Evolutionary conservation across 2,329 filamentous ascomycete species (phyloP), one percentile per base, ranked within the genome.

Genomic region (Cladosporium cucumerinum): DNA sequence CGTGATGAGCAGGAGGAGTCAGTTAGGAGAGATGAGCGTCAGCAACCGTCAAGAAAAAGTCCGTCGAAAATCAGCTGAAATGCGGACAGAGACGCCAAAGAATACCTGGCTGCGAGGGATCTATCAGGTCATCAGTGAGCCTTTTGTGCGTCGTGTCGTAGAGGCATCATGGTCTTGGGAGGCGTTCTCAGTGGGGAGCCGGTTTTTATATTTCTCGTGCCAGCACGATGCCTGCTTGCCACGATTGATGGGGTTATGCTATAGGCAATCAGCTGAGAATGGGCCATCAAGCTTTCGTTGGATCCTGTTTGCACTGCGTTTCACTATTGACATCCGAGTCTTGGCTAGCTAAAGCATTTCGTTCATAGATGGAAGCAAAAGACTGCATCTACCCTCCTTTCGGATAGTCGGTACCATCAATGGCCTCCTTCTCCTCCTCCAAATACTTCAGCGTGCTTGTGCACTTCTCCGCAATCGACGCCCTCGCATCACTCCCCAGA

Each of bases 401-500:
- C 21, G 34, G 32, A 64, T 68, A 63, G 43, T 71, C 68, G 18
- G 69, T 70, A 30, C 64, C 62, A 23, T 63, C 69, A n/a, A 76
- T 75, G 25, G 82, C 69, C 3, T 77, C 74, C 69, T 81, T 79
- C 84, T 84, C 86, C 65, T 84, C 81, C 46, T 82, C 75, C 66
- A 87, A 65, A 18, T 82, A 66, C 66, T 72, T 71, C 58, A 82
- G 57, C 0, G 81, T 83, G 11, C 73, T 70, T 54, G 75, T 72
- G 63, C 81, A 81, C 76, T 84, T 83, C 1, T 67, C 70, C 61
- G 76, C 77, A 12, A 86, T 69, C 64, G 57, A 48, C 23, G 49
- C 64, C 32, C 60, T 61, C 28, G 66, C 66, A 72, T 88, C 86
- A 8, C 75, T 78, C 0, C 87, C 87, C 48, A 89, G 73, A n/a